Evolutionary conservation across 2,329 filamentous ascomycete species (phyloP), one percentile per base, ranked within the genome.

Genomic region (Fusarium musae): DNA sequence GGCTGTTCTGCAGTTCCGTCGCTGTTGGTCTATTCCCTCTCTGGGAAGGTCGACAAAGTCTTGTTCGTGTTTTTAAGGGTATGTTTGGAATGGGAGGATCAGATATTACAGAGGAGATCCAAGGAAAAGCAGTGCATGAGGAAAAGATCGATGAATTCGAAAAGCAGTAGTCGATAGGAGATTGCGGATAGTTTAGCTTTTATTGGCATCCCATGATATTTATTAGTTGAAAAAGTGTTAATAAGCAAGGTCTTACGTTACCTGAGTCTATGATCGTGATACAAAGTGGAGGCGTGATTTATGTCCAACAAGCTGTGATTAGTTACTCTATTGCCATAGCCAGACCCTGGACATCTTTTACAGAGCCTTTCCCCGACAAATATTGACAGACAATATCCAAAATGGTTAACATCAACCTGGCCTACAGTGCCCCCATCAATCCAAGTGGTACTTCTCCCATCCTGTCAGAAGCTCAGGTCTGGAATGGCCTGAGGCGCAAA

Each of bases 1-100:
- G 93, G 93, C 83, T 94, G 61, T 93, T 93, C 78, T 90, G 88
- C 76, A 93, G 90, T 6, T 84, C 91, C 4, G 85, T 92, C 62
- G 92, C 90, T 15, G 94, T 97, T 1, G 94, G 93, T 1, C 43
- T 97, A 1, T 97, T 92, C 82, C 95, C 95, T 11, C 83, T 96
- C 3, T 96, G 88, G 81, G 94, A 97, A 79, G 93, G 94, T 0
- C 84, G 95, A 23, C 43, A 70, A 2, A 73, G 70, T 19, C 58
- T 75, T 37, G 1, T 69, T 9, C 70, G 73, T 4, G 73, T 75
- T n/a, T 62, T 54, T 0, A 75, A 62, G 58, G 73, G 73, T 3
- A 75, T 75, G 39, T 32, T 75, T 28, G 72, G 72, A 21, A 71
- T 58, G 62, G 53, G 62, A 79, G 28, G 23, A 19, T 13, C 54